Percentiles rank a stretch among this genome's conserved stretches.
phyloP scores from a whole-genome alignment of 352 stramenopile genomes.

The Phytophthora melonis region DNA sequence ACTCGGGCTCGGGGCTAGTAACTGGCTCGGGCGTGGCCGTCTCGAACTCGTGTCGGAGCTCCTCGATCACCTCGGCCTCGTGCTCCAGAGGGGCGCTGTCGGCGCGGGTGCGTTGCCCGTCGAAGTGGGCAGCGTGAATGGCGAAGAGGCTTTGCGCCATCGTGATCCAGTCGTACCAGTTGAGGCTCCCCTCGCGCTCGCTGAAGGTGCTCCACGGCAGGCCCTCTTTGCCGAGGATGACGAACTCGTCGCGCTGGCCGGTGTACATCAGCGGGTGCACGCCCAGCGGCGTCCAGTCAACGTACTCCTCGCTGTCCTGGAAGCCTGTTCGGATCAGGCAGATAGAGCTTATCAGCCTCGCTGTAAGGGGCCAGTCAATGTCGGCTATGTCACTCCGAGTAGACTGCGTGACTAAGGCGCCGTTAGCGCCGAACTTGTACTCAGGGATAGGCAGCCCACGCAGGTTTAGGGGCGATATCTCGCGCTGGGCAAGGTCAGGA shows the following conservation, averaged over 20 bases:
- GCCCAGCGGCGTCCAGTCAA: background rate
- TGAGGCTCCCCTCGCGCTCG: background rate
- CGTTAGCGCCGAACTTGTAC: too few species aligned
- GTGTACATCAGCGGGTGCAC: background rate
- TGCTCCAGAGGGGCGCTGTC: background rate
- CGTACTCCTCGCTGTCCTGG: background rate
- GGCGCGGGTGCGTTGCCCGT: background rate
- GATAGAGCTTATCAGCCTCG: too few species aligned
- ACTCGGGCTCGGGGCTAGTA: too few species aligned
- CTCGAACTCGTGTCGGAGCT: background rate
- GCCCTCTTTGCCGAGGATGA: background rate
- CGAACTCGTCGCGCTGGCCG: background rate
- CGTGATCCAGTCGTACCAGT: background rate
- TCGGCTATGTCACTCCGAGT: too few species aligned
- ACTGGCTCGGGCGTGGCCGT: too few species aligned
- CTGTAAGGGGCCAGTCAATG: too few species aligned
- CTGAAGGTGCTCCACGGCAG: background rate
- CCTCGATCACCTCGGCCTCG: background rate
- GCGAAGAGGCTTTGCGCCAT: background rate
- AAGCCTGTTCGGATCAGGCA: background rate
- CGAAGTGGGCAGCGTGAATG: background rate
- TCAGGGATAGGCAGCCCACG: too few species aligned
- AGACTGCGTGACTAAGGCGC: too few species aligned
- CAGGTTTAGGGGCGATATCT: too few species aligned
- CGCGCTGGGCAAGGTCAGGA: too few species aligned